Evolutionary conservation across 495 filamentous ascomycete species (phyloP), one percentile per base, ranked within the genome.

Genomic region (Penicillium manginii): DNA sequence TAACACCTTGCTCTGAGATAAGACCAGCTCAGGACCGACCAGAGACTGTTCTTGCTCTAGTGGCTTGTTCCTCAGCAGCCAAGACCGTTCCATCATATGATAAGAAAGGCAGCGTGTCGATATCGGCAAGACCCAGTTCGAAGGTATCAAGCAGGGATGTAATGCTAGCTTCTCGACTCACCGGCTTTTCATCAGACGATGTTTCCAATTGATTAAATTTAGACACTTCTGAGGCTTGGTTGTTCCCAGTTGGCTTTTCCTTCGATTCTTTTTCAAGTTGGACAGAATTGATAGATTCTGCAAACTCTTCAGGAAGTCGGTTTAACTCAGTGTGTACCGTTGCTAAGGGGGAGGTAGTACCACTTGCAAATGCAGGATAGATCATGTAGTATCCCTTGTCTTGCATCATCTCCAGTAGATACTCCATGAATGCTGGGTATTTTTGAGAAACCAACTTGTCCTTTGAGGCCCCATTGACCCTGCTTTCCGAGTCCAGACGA

Each of bases 361-460:
- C 69, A 8, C 75, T 77, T 3, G 73, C 62, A 15, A 84, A 76
- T 32, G 83, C 81, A 2, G 92, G 92, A 67, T 93, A 93, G 0
- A 92, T 74, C 47, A 89, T 81, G 63, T 79, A 86, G 72, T 93
- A 96, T 11, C 89, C 89, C 29, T 85, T 82, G 5, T 82, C 83
- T 3, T 87, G 83, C 52, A 88, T 84, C 33, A 96, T 78, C 64
- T 88, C 86, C 22, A 92, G 79, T 43, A 91, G 70, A 60, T 90
- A 84, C 72, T 94, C 91, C 60, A 91, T 80, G 83, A 91, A 93
- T 5, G 90, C 79, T 6, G 92, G 91, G 50, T 90, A 84, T 54
- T 74, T 81, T 52, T 81, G 82, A 56, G 83, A 87, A 21, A 82
- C 64, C 4, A 70, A n/a, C 57, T 80, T 81, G 12, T 68, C 59